Evolutionary conservation across 2,329 filamentous ascomycete genomes (phyloP), one percentile per base, ranked within the genome.

Genomic region (Xylaria sp.): DNA sequence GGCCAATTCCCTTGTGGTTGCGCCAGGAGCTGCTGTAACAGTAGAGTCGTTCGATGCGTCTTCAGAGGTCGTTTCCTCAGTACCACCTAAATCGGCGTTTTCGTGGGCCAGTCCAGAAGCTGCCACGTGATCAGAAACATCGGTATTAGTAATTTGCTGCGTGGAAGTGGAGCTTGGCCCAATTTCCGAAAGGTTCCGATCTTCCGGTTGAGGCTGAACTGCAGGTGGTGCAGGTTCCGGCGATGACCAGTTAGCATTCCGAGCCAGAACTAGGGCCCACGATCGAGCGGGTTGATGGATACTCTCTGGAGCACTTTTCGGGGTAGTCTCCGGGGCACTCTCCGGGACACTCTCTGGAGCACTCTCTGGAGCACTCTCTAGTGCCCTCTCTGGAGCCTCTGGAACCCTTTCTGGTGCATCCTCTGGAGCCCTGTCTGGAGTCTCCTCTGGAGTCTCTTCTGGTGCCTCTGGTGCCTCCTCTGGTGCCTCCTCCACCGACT

Each of bases 101-200:
- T 50, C 42, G 17, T 55, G 39, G 21, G 54, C 43, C 39, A 52
- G 38, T 29, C 44, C 53, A 21, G 57, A 39, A 50, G 56, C 55
- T 26, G 62, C 54, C 17, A 54, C 57, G 9, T 34, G 40, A 21
- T 54, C 59, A 29, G 55, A 54, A 20, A 55, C 26, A 50, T 61
- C 40, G 39, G 39, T 39, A 52, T 62, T 52, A 7, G 40, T 50
- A 39, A 54, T 39, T 18, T 48, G 67, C 50, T 71, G 63, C 18
- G 62, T 54, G 6, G 70, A 69, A 13, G 71, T 66, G 2, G 77
- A 72, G 20, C 72, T 73, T 13, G 74, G 72, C 45, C 72, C 65
- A 16, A 78, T 60, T 59, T 76, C 75, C 11, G 74, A 76, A n/a
- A n/a, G n/a, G 62, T 72, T 78, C 59, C 72, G 67, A 55, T 76